Evolutionary conservation across 2,329 filamentous ascomycete species (phyloP).

Genomic region (Chlorencoelia australis): DNA sequence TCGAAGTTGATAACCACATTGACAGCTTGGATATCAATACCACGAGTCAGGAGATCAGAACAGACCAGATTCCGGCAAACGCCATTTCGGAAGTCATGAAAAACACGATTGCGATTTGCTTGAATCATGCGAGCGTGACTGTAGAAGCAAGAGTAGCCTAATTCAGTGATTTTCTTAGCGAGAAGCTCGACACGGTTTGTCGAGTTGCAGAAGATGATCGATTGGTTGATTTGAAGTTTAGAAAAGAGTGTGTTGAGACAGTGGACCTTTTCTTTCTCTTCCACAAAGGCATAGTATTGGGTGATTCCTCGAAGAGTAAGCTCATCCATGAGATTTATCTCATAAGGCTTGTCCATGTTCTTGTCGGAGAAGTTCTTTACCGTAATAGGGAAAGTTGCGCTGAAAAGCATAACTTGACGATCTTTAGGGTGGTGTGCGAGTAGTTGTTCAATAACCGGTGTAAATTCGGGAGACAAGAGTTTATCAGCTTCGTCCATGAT

Average conservation of each 20-base stretch:
- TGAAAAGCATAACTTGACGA: conserved; percentile 98
- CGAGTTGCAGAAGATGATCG: conserved; percentile 99
- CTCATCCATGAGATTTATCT: conserved; percentile 99
- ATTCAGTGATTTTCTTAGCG: conserved; percentile 98
- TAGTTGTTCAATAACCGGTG: conserved; percentile 91
- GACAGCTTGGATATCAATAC: conserved; percentile 98
- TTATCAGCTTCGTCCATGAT: conserved; percentile 99
- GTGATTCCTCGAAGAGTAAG: conserved; percentile 96
- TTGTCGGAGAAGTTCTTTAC: conserved; percentile 98
- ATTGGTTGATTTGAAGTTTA: conserved; percentile 98
- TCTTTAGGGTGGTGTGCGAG: conserved; percentile 94
- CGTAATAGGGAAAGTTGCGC: conserved; percentile 91
- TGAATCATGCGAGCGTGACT: conserved; percentile 98
- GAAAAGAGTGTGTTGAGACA: conserved; percentile 98
- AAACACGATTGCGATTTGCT: conserved; percentile 92
- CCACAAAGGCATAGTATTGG: conserved; percentile 98
- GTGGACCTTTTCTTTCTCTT: conserved; percentile 99
- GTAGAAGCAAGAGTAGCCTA: conserved; percentile 99
- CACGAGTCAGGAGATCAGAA: conserved; percentile 92
- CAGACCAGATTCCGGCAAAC: conserved; percentile 97
- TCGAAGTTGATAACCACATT: conserved; percentile 99
- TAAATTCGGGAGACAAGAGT: conserved; percentile 92
- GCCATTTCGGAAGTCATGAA: conserved; percentile 97
- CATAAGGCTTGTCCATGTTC: conserved; percentile 92
- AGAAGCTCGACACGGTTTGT: conserved; percentile 96